These are phyloP conservation scores for Aspergillus ustus DNA, from an alignment of 2,329 filamentous ascomycete genomes.

Conservation along the genomic window DNA sequence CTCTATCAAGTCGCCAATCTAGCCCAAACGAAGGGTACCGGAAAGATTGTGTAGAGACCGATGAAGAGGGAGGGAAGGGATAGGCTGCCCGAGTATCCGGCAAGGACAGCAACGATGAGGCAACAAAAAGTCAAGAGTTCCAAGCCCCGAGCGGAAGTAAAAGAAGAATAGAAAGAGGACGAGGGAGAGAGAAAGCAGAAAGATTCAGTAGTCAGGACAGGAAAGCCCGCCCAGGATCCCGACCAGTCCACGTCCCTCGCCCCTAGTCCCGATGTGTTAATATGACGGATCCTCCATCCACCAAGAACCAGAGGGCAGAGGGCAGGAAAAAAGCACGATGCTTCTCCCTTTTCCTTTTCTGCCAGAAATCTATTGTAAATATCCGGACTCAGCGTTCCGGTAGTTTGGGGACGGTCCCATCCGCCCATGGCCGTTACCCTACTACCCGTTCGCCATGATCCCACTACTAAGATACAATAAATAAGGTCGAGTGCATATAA, in stretches of 20 bases:
- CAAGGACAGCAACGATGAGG: slow-evolving; percentile 4
- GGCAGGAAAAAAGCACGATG: slow-evolving; percentile 12
- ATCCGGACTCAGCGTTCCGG: slow-evolving; percentile 12
- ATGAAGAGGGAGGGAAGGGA: slow-evolving; percentile 15
- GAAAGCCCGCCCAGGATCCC: slow-evolving; percentile 42
- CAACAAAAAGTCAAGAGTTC: slow-evolving; percentile 9
- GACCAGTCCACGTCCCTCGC: slow-evolving; percentile 37
- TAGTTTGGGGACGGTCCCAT: slow-evolving; percentile 7
- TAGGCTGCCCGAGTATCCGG: neutral
- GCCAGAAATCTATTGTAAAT: neutral
- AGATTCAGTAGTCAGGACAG: slow-evolving; percentile 29
- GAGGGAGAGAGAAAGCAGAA: slow-evolving; percentile 20
- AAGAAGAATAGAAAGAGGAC: slow-evolving; percentile 20
- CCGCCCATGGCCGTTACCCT: slow-evolving; percentile 5
- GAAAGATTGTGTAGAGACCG: slow-evolving; percentile 13
- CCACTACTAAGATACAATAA: neutral
- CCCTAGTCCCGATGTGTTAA: slow-evolving; percentile 48
- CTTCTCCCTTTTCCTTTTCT: slow-evolving; percentile 10
- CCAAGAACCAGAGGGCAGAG: slow-evolving; percentile 29
- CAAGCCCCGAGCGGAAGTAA: slow-evolving; percentile 22
- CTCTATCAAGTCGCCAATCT: slow-evolving; percentile 10
- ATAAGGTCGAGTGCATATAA: neutral
- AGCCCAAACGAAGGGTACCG: slow-evolving; percentile 11
- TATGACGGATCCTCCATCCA: slow-evolving; percentile 46
- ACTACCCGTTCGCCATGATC: neutral